Evolutionary conservation across 2,329 filamentous ascomycete species (phyloP), one percentile per base, ranked within the genome.

Genomic region (Ophiosphaerella korrae): DNA sequence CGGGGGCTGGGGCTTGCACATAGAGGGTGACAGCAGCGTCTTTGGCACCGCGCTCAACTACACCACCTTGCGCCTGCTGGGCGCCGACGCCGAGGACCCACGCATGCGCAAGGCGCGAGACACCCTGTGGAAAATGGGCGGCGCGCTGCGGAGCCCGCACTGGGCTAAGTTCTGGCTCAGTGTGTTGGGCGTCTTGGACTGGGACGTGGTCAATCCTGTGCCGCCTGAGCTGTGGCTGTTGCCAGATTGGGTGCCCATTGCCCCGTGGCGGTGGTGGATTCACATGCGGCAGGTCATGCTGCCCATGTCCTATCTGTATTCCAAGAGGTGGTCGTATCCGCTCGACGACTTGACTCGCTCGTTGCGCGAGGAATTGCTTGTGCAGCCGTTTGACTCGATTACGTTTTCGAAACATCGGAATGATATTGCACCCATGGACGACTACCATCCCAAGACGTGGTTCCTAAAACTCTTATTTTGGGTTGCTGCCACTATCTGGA

Each of bases 161-260:
- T 99, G 94, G 94, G 85, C 85, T n/a, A 99, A 99, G 70, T 95
- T 95, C 74, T 97, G 92, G 92, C 82, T 99, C 40, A 88, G 88
- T 34, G 82, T 95, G 2, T 76, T 99, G 53, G 92, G 92, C 13
- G 83, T 97, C 3, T 86, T 86, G 68, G 79, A 88, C 24, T 99
- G 93, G 92, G 91, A 96, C 48, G 86, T 94, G 52, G 92, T 97
- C 62, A 99, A 97, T 64, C 94, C 94, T 0, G 86, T 94, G 2
- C 94, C 94, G 1, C 90, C 94, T 0, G 94, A 99, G 77, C 74
- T 97, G 38, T 99, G 94, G 94, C 80, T 96, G 35, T 77, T 97
- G 3, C 92, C 92, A 0, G 90, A 96, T 72, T 96, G 91, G 91
- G 82, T 91, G 3, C 92, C 92, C 1, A 82, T 96, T 67, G 86